These are phyloP conservation scores for Nothomitra cinnamomea DNA, from an alignment of 2,329 filamentous ascomycete genomes.

Conservation along the genomic window DNA sequence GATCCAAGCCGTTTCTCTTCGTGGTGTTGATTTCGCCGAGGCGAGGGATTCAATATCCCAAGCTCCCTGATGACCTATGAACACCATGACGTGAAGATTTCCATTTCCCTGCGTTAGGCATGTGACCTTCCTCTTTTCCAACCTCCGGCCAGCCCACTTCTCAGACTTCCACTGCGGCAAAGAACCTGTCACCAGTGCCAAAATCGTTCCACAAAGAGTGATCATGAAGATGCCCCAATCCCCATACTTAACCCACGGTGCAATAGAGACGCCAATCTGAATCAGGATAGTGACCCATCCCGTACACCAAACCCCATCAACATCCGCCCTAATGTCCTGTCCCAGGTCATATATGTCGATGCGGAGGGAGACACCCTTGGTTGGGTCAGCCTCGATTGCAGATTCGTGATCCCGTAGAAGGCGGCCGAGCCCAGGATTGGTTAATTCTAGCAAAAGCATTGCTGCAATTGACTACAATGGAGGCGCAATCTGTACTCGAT, in stretches of 20 bases:
- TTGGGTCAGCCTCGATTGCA: too few species aligned
- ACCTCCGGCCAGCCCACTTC: slow-evolving; percentile 24
- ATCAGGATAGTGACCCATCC: slow-evolving; percentile 15
- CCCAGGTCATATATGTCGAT: too few species aligned
- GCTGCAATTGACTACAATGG: too few species aligned
- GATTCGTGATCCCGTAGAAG: too few species aligned
- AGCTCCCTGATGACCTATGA: neutral
- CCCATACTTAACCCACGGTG: slow-evolving; percentile 17
- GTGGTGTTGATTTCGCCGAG: slow-evolving; percentile 6
- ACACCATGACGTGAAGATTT: slow-evolving; percentile 1
- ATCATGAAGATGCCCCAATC: slow-evolving; percentile 27
- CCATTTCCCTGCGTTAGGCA: slow-evolving; percentile 8
- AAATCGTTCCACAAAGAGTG: slow-evolving; percentile 21
- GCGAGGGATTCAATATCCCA: slow-evolving; percentile 27
- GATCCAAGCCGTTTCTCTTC: slow-evolving; percentile 12
- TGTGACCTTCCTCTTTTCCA: slow-evolving; percentile 4
- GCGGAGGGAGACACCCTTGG: too few species aligned
- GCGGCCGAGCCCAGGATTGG: too few species aligned
- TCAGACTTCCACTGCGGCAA: slow-evolving; percentile 28
- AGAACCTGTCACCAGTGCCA: slow-evolving; percentile 20
- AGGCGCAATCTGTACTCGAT: too few species aligned
- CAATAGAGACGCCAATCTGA: slow-evolving; percentile 21
- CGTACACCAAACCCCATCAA: slow-evolving; percentile 8
- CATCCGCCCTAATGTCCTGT: too few species aligned
- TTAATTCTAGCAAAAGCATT: too few species aligned